Base-by-base conservation (phyloP, 441 rosid genomes). In the Euphorbia celastroides region DNA sequence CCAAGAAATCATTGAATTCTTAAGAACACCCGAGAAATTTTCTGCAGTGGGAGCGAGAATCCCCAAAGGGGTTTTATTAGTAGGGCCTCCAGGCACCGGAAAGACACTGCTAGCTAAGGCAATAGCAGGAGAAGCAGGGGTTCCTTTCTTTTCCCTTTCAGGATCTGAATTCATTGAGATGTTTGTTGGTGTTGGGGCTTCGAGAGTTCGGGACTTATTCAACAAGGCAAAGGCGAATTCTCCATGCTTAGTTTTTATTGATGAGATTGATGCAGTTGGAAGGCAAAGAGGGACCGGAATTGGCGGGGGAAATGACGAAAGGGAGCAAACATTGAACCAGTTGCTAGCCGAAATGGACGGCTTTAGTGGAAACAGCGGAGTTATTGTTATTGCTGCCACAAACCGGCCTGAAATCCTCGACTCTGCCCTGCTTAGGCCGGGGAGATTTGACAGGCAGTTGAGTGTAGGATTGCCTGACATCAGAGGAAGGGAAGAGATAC, bases 251-350 rank as follows among this genome's bases (percentile, higher is more conserved):
- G 85, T 88, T 14, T 86, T 90, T 70, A 90, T 86, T 59, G 94
- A 90, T 71, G 97, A 90, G 78, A 86, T 86, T 27, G 97, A 90
- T 79, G 92, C 89, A 12, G 87, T 88, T 2, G 97, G 90, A 42
- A 90, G 97, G 72, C 79, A 81, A 63, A 83, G 93, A 80, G 93
- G 93, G 23, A 85, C 93, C 9, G 88, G 96, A 28, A 80, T 88
- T 65, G 96, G 96, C 41, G 94, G 96, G 68, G 94, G 94, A 65
- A 90, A 90, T 72, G 93, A 90, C 74, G 92, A 88, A 67, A 81
- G 92, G 78, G 96, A 90, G 70, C 94, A 86, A 59, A 90, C 96
- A 17, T 68, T 88, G 13, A 90, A 90, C 72, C 90, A 90, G 69
- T 75, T 90, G 77, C 82, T 90, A 12, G 83, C 90, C 13, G 94